Base-by-base conservation (phyloP, 768 basidiomycete species). In the Sutorius australiensis region DNA sequence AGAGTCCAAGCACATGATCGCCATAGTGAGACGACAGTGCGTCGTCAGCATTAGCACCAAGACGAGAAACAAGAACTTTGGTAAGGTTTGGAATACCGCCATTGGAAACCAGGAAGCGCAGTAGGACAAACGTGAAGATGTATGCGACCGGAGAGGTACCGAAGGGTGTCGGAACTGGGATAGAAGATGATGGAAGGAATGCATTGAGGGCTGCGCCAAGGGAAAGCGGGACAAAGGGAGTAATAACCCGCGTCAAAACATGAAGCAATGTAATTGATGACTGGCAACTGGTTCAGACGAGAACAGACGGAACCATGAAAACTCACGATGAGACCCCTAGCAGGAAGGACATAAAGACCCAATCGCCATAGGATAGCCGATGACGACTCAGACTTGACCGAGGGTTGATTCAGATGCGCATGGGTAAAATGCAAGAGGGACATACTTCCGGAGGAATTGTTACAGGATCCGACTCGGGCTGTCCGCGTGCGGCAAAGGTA, bases 31-130 rank as follows among this genome's bases (percentile, higher is more conserved):
- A 50, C 4, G 40, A 62, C 72, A 53, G 57, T 80, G 81, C 81
- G 61, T 86, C 73, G 64, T 95, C 91, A 0, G 89, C 90, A 66
- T 84, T 89, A 69, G 92, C 91, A 80, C 92, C 88, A 39, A 98
- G 87, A 1, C 92, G 90, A 2, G 86, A 80, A 89, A 92, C 95
- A 3, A 92, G 75, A 30, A 79, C 78, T 66, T 84, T 81, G 41
- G 81, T 80, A 43, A 92, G 69, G 32, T 86, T 88, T 21, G 79
- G 70, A 21, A 95, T 70, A 24, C 92, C 92, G 21, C 88, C 89
- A 48, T 79, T 80, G 27, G 89, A 84, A 69, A 89, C 82, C 30
- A 93, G 68, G 69, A 90, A 88, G 19, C 86, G 80, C 48, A 95
- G 63, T 21, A 72, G 74, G 30, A 85, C 81, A 60, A 92, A 95